Percentiles rank a stretch among this genome's conserved stretches.
Evolutionary conservation across 2,329 filamentous ascomycete genomes (phyloP).

Genomic region (Colletotrichum sp.): DNA sequence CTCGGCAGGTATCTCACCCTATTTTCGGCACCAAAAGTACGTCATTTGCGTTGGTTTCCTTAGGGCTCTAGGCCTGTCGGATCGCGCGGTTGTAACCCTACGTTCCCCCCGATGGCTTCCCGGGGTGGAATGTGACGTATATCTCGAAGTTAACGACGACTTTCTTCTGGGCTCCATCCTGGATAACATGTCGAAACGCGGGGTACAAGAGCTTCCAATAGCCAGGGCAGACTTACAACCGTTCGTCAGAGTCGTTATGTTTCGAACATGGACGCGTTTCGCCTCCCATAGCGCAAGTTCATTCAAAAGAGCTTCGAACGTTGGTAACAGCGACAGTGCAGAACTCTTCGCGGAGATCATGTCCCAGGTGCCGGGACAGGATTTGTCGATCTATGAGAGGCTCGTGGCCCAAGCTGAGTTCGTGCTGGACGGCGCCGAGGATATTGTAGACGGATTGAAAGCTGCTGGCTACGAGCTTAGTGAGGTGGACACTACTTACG

Average conservation of each 20-base stretch:
- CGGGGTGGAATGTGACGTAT: accelerated
- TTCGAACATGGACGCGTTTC: background rate
- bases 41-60: accelerated
- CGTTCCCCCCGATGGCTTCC: accelerated
- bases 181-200: background rate
- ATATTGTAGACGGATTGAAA: background rate
- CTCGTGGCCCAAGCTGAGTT: background rate
- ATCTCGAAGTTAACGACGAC: background rate
- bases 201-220: background rate
- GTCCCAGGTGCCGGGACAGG: background rate
- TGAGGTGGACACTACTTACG: background rate
- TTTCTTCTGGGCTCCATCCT: background rate
- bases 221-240: background rate
- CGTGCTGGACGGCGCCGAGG: background rate
- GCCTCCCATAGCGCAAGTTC: no score
- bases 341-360: background rate
- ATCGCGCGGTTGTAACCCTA: background rate
- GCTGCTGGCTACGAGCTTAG: background rate
- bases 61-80: accelerated
- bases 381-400: accelerated
- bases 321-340: background rate
- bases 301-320: background rate
- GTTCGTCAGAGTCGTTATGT: background rate
- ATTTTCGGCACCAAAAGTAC: background rate
- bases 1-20: accelerated